Evolutionary conservation across 495 filamentous ascomycete genomes (phyloP), one percentile per base, ranked within the genome.

Genomic region (Penicillium riverlandense): DNA sequence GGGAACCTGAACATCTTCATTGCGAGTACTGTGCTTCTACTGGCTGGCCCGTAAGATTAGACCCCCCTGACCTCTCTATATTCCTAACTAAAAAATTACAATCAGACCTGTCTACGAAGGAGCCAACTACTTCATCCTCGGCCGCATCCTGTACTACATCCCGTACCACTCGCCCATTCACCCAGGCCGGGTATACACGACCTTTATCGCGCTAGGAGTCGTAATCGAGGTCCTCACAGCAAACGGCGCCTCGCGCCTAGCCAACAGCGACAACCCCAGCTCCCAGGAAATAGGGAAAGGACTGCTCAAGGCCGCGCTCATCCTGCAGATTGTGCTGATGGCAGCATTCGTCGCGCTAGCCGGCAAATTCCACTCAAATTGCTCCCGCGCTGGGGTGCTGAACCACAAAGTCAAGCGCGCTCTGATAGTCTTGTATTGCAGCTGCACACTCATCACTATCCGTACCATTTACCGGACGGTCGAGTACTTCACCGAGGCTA

Each of bases 161-260:
- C 87, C 87, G 0, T 84, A 89, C 48, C 75, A 83, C 48, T 80
- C 85, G 0, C 84, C 85, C 0, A 80, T 90, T 42, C 83, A 90
- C 57, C 87, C 86, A 0, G 85, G 84, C 3, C 79, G 84, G 2
- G 84, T 89, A 13, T 69, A 86, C 43, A 80, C 80, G 5, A 87
- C 85, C n/a, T 90, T 92, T 54, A 62, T 80, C 37, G 78, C 75
- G 28, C 58, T 90, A 37, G 81, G 82, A 6, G 52, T 59, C 8
- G 54, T 79, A 1, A 74, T 89, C 46, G 87, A 88, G 60, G 60
- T 62, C 11, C 65, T 90, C 14, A 89, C 82, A 46, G 84, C 71
- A 7, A 76, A 79, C 44, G 87, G 85, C n/a, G 86, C 79, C 0
- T 62, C 77, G 15, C 66, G 73, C 34, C 61, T 76, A n/a, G 72